These are phyloP conservation scores for Ceratobasidium sp. DNA, from an alignment of 1,284 basidiomycete genomes.

Conservation along the genomic window DNA sequence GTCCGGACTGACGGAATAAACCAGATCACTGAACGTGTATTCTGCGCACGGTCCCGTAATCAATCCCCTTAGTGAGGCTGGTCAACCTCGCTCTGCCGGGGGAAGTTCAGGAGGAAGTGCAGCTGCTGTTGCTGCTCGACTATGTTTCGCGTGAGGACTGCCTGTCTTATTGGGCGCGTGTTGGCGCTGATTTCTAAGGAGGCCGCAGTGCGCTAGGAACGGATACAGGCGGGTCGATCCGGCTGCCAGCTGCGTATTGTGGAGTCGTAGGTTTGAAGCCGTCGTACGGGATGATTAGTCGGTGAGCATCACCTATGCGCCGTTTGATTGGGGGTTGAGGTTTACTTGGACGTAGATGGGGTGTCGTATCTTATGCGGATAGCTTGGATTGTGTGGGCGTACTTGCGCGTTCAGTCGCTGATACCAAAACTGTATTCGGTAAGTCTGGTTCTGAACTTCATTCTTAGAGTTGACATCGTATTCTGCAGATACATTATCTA, in stretches of 20 bases:
- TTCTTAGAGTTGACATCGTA: background rate
- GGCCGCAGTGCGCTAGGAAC: constrained; percentile 84
- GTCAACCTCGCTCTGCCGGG: constrained; percentile 76
- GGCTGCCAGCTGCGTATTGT: constrained; percentile 94
- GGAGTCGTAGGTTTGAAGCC: constrained; percentile 94
- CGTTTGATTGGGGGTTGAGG: background rate
- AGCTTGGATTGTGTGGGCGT: constrained; percentile 96
- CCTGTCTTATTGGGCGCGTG: constrained; percentile 1
- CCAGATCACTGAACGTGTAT: constrained; percentile 79
- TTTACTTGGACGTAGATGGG: constrained; percentile 70
- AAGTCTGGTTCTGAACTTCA: constrained; percentile 51
- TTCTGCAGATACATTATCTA: constrained; percentile 70
- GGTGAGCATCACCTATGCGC: constrained; percentile 61
- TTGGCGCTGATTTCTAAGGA: background rate
- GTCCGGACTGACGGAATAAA: constrained; percentile 5
- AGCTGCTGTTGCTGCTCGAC: constrained; percentile 81
- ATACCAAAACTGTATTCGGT: constrained; percentile 75
- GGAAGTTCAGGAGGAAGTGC: constrained; percentile 89
- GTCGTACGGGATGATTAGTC: constrained; percentile 91
- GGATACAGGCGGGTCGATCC: constrained; percentile 95
- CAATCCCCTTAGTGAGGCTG: constrained; percentile 71
- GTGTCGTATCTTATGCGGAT: constrained; percentile 93
- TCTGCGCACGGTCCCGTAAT: constrained; percentile 80
- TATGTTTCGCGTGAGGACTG: constrained; percentile 80
- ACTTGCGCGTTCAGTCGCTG: constrained; percentile 69